Conservation (phyloP, 208 protist species). For the Acanthamoeba culbertsoni region DNA sequence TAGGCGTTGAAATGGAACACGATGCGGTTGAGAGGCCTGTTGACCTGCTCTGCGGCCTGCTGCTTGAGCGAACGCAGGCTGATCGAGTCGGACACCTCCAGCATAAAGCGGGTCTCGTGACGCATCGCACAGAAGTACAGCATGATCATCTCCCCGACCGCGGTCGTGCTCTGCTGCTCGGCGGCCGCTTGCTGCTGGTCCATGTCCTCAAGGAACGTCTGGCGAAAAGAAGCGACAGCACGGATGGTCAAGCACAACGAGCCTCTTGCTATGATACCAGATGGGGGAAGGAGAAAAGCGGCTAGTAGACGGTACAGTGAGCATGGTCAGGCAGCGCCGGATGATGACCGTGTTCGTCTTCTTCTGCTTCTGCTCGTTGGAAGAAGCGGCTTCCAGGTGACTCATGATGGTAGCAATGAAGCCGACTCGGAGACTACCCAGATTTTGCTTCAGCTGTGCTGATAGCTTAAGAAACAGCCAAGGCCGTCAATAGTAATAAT, state of each 20-base stretch:
- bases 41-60: neutral
- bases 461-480: neutral
- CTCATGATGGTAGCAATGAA: constrained; percentile 16
- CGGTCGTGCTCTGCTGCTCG: neutral
- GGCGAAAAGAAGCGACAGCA: neutral
- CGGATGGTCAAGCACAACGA: neutral
- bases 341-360: neutral
- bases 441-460: neutral
- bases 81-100: neutral
- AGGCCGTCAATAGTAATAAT: too few species aligned
- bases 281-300: too few species aligned
- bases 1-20: neutral
- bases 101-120: neutral
- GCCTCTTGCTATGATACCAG: neutral
- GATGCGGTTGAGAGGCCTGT: neutral
- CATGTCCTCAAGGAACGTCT: constrained; percentile 23
- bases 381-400: neutral
- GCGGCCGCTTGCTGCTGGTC: neutral
- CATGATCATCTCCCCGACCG: neutral
- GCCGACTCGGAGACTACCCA: neutral
- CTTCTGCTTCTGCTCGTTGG: neutral
- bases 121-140: neutral
- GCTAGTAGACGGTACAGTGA: neutral
- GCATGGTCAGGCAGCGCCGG: neutral
- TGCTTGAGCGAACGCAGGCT: neutral